These are phyloP conservation scores for Ormosia semicastrata DNA, from an alignment of 306 rosid species.

Conservation along the genomic window DNA sequence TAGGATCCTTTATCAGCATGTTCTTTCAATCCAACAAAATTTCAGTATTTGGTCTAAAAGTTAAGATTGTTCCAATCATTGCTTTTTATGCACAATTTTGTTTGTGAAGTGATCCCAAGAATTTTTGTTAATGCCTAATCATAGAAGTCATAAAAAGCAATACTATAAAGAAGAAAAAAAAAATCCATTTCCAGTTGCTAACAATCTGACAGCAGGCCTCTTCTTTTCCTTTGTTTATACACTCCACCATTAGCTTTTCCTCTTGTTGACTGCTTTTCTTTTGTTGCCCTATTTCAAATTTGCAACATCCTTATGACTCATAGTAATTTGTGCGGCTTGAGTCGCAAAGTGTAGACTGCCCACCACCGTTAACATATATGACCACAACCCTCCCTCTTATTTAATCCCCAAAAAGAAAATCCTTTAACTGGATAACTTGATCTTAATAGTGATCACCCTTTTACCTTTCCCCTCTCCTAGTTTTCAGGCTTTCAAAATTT, in stretches of 20 bases:
- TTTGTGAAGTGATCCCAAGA: constrained; percentile 77
- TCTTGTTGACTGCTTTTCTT: constrained; percentile 80
- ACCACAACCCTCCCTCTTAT: constrained; percentile 17
- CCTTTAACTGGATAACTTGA: constrained; percentile 31
- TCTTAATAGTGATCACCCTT: constrained; percentile 29
- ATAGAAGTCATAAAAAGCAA: constrained; percentile 90
- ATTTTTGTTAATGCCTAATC: constrained; percentile 52
- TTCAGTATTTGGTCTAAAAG: constrained; percentile 58
- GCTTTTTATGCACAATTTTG: constrained; percentile 65
- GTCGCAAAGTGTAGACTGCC: constrained; percentile 33
- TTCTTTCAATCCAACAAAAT: constrained; percentile 36
- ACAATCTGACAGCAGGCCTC: constrained; percentile 52
- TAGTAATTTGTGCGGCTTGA: constrained; percentile 42
- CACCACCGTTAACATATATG: constrained; percentile 23
- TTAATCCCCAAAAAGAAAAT: constrained; percentile 20
- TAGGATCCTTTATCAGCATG: constrained; percentile 41
- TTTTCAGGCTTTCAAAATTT: constrained; percentile 53
- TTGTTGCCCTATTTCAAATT: constrained; percentile 40
- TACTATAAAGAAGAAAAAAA: constrained; percentile 24
- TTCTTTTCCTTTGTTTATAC: constrained; percentile 49
- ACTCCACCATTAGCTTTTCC: constrained; percentile 46
- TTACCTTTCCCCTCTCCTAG: constrained; percentile 44
- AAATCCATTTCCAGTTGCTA: constrained; percentile 47
- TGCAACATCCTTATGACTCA: constrained; percentile 35
- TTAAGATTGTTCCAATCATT: constrained; percentile 75